Base-by-base conservation (phyloP, 805 yeast genomes). In the Candida koratica region DNA sequence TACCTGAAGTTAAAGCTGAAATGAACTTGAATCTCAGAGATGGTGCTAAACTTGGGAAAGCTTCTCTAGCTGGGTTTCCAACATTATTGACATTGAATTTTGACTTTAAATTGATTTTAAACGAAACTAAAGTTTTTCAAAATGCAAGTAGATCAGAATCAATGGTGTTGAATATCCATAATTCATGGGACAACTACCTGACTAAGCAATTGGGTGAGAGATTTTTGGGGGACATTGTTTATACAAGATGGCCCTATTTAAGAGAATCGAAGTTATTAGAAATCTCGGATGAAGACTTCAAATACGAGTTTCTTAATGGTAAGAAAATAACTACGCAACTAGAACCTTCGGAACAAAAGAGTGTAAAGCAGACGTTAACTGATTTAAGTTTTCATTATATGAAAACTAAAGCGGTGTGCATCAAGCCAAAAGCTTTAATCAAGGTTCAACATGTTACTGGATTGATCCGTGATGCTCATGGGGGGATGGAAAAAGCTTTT, bases 41-140 rank as follows among this genome's bases (percentile, higher is more conserved):
- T 17, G 84, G 83, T 36, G 93, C 87, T 6, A 67, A 71, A 36
- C 58, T 71, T 2, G 97, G 97, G 26, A 63, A 62, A n/a, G 72
- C 80, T 2, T 65, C 84, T 38, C 61, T 84, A 37, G 94, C 96
- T 7, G 96, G 97, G 1, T 93, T 93, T 72, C 97, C 98, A 34
- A 69, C 90, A 10, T 69, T 93, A 51, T 60, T 75, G 32, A 77
- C 94, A 1, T 58, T 93, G 29, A 81, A 87, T 5, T 81, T 79
- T 51, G 55, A 64, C 1, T 58, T 68, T 4, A 65, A 71, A 32
- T 58, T 89, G 45, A 71, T 69, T 28, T 64, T 69, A 42, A 81
- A 79, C 41, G 84, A 80, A 43, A 79, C 87, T 9, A 62, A 72
- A 39, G 83, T 93, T 3, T 93, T 93, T 64, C 87, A 88, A 51